phyloP scores from a whole-genome alignment of 805 yeast genomes.

The Cyberlindnera petersonii region DNA sequence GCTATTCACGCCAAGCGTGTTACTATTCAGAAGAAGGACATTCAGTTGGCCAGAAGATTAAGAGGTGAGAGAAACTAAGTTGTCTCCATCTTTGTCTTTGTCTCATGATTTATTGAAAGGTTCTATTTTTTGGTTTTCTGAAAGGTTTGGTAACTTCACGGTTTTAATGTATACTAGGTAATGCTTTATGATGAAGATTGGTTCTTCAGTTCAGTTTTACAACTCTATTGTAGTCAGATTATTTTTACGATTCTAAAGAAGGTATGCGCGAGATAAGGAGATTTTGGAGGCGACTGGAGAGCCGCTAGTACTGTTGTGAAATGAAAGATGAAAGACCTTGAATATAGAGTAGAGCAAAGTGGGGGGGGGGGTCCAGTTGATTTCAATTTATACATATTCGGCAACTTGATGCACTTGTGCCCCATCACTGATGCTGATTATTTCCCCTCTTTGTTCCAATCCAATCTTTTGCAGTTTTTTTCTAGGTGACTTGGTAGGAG shows the following conservation, averaged over 20 bases:
- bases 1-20: conserved; percentile 99
- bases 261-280: no score
- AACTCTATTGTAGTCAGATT: conserved; percentile 1
- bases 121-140: conserved; percentile 12
- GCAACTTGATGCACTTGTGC: no score
- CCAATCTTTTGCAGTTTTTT: neutral
- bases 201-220: conserved; percentile 7
- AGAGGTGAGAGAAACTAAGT: conserved; percentile 89
- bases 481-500: neutral
- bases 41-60: conserved; percentile 95
- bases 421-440: no score
- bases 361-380: no score
- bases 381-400: no score
- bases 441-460: no score
- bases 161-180: conserved; percentile 22
- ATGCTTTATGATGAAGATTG: conserved; percentile 15
- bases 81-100: neutral
- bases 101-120: conserved; percentile 13
- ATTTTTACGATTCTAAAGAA: neutral
- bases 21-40: conserved; percentile 97
- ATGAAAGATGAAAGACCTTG: no score
- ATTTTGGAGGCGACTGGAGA: no score
- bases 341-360: no score
- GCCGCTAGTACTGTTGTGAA: no score
- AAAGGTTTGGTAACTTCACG: conserved; percentile 15